Evolutionary conservation across 2,329 filamentous ascomycete species (phyloP), one percentile per base, ranked within the genome.

Genomic region (Cladosporium sp.): DNA sequence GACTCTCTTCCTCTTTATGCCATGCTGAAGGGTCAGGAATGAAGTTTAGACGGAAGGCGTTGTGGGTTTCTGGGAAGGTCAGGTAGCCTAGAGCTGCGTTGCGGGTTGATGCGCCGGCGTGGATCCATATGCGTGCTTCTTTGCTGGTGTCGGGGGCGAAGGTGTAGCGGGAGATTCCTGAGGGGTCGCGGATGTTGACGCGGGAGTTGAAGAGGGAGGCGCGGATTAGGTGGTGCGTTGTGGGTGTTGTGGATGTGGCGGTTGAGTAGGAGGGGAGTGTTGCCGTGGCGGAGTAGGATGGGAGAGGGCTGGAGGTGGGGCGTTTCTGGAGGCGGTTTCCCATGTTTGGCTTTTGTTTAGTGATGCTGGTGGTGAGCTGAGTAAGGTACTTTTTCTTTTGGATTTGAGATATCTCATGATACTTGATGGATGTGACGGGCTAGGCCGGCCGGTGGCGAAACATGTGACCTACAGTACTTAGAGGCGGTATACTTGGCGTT

Each of bases 41-140:
- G 19, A 39, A 50, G n/a, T 43, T 33, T 2, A 50, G 42, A 0
- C 48, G 40, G 16, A 50, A 50, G 5, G 48, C 43, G 6, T 50
- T 50, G n/a, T 45, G 40, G 1, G 48, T 30, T 11, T 38, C 25
- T 7, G 48, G 48, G 11, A 50, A 50, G 1, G 48, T 43, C 1
- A 50, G 9, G 32, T 35, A 50, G n/a, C 48, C 48, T 2, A 50
- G 2, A 7, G 40, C 48, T 7, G 35, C 33, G 15, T 50, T 50
- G 2, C 19, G 4, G 12, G 42, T 50, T 3, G 48, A 50, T 4
- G 48, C 40, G n/a, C 48, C 48, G 4, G 48, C 48, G 25, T 50
- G 33, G 1, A 50, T 50, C 48, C 48, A 50, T n/a, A 50, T 39
- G 27, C 43, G 42, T 7, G 29, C n/a, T n/a, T 33, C 7, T 7